Base-by-base conservation (phyloP, 2,329 filamentous ascomycete genomes). In the Biscogniauxia mediterranea region DNA sequence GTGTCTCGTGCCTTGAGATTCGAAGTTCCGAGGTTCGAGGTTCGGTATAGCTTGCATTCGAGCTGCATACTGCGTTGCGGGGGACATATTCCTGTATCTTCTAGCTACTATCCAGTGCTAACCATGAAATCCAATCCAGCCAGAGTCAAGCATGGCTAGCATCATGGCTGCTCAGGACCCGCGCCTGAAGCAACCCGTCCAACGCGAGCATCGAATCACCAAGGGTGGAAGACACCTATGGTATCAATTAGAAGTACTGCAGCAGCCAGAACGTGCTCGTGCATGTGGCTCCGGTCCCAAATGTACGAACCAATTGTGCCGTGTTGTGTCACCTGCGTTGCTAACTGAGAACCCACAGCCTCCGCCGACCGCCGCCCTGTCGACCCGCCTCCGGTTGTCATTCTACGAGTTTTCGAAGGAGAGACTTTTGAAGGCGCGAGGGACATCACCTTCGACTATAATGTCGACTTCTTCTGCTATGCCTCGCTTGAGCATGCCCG, bases 391-490 rank as follows among this genome's bases (percentile, higher is more conserved):
- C 95, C 95, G 0, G 95, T 99, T 59, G 92, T 98, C 49, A 92
- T 96, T 77, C 82, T 99, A 64, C 89, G 89, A 67, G 90, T 98
- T 66, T 92, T 88, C 69, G 91, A 97, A 73, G 91, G 89, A 42
- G 77, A 81, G 38, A 80, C 87, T 25, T 81, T 87, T 23, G 82
- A 85, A 55, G 78, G 81, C 56, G 84, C 84, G 59, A 83, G 83
- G 72, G 90, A 93, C 63, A 86, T 93, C 71, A 98, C 95, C 1
- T 96, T 96, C 71, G 85, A 87, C 61, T 96, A 97, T 81, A 94
- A 96, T 73, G 93, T 93, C 73, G 97, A 96, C 78, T 98, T 98
- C 84, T 98, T 99, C 79, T 88, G 98, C 50, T 98, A 92, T 71
- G 92, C 93, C 56, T 97, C 93, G 5, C 83, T 99, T 61, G 93